These are phyloP conservation scores for Epipyxis sp. DNA, from an alignment of 108 stramenopile genomes.

Conservation along the genomic window DNA sequence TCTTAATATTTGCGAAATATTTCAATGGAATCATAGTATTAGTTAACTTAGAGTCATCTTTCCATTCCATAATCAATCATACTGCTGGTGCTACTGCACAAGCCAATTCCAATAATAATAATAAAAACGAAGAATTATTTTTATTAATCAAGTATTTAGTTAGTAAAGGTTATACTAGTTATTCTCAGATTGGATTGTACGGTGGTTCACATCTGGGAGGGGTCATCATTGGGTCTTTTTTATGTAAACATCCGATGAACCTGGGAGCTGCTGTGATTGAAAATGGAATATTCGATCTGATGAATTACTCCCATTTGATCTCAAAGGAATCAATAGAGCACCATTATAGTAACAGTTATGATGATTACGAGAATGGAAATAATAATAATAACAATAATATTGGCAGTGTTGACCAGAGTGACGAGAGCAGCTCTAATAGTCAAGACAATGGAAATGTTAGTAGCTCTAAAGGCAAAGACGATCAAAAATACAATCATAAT, in stretches of 20 bases:
- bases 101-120: background rate
- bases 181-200: background rate
- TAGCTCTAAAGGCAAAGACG: no score
- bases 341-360: background rate
- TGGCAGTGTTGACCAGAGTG: no score
- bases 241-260: background rate
- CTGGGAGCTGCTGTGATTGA: background rate
- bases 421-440: no score
- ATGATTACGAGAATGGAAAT: background rate
- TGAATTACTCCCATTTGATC: no score
- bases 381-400: background rate
- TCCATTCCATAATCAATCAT: background rate
- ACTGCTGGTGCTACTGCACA: no score
- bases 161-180: background rate
- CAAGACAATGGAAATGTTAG: no score
- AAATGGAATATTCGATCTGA: conserved; percentile 8
- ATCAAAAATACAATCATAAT: no score
- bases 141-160: background rate
- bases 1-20: background rate
- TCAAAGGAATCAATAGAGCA: no score
- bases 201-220: background rate
- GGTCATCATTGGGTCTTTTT: background rate
- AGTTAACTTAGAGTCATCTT: background rate
- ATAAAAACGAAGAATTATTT: background rate
- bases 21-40: background rate